A percentile compares a stretch with the other conserved stretches of the same genome.
Evolutionary conservation across 768 basidiomycete species (phyloP).

Genomic region (Suillus discolor): DNA sequence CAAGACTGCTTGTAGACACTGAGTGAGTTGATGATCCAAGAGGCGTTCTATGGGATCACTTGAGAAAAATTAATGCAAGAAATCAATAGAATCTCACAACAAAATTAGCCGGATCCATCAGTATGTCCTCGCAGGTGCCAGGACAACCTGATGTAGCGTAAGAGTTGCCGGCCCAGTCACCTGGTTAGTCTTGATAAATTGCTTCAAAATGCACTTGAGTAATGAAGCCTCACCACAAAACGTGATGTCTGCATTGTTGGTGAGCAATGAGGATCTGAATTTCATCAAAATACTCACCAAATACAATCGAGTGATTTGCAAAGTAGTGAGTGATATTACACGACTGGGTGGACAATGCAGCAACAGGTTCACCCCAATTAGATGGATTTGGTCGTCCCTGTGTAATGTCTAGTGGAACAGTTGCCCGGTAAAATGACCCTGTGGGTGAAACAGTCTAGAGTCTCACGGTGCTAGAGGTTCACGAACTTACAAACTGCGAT

Average conservation of each 20-base stretch:
- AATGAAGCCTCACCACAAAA: constrained; percentile 62
- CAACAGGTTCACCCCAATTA: constrained; percentile 70
- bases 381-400: constrained; percentile 64
- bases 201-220: not conserved
- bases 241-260: constrained; percentile 61
- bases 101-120: constrained; percentile 74
- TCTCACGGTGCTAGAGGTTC: constrained; percentile 1
- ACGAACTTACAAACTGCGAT: constrained; percentile 72
- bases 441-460: constrained; percentile 12
- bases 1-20: constrained; percentile 71
- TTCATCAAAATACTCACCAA: constrained; percentile 50
- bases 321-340: constrained; percentile 67
- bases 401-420: constrained; percentile 68
- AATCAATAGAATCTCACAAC: constrained; percentile 46
- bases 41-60: constrained; percentile 58
- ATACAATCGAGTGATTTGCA: constrained; percentile 70
- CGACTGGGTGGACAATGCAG: constrained; percentile 49
- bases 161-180: constrained; percentile 85
- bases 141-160: constrained; percentile 76
- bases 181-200: constrained; percentile 35
- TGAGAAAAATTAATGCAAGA: constrained; percentile 10
- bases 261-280: constrained; percentile 19
- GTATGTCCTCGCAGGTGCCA: constrained; percentile 63
- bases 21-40: constrained; percentile 78
- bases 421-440: constrained; percentile 86